Base-by-base conservation (phyloP, 495 filamentous ascomycete species). In the Xanthoparmelia taractica region DNA sequence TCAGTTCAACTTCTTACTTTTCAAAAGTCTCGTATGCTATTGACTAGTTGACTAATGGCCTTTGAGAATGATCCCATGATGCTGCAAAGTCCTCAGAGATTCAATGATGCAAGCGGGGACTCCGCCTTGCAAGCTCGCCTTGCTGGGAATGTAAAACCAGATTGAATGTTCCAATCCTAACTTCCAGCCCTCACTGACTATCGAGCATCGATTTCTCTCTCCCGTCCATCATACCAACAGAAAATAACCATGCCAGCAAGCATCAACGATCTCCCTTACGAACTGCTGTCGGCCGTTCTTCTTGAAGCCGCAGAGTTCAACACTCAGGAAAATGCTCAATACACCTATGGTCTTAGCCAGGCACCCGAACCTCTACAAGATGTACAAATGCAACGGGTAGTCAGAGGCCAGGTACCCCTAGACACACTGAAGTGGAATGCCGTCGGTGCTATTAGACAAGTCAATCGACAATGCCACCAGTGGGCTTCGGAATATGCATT, bases 271-370 rank as follows among this genome's bases (percentile, higher is more conserved):
- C 74, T 83, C 57, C 80, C 80, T 17, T 77, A 69, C 63, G 80
- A 83, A 71, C 74, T 83, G 34, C 71, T 82, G 43, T 76, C 75
- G 34, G 65, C 77, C 41, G 82, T 83, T 57, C 78, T 83, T 48
- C 69, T 74, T 57, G 67, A 73, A 62, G 75, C 81, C 40, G 73
- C 79, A n/a, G 68, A 73, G 54, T 64, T 75, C 37, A 81, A 83
- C 66, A 63, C 67, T 18, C 66, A 67, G 7, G 73, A 80, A 59
- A 71, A 70, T 23, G 65, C 68, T 11, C 73, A 65, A 58, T 83
- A 74, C 66, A 81, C 79, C 58, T 83, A 80, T 64, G 80, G 80
- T 52, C 68, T 83, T 47, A 77, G 74, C 7, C 76, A 81, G 65
- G 73, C 75, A 27, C 75, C 73, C 2, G 70, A 77, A 45, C 78